A percentile compares a stretch with the other conserved stretches of the same genome.
phyloP scores from a whole-genome alignment of 108 stramenopile genomes.

The Nitzschia palea region DNA sequence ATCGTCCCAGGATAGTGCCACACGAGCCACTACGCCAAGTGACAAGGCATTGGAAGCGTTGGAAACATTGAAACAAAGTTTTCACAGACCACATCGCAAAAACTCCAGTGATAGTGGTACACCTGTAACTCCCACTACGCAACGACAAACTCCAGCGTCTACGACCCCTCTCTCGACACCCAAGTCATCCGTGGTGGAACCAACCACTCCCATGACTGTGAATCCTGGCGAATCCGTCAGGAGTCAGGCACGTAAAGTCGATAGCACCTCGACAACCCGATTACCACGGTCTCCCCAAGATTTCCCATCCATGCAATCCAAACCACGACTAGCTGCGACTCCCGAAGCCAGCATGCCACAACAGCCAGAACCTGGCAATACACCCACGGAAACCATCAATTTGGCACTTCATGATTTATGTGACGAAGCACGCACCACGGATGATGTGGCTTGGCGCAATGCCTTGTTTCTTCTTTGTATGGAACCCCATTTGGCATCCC shows the following conservation, averaged over 20 bases:
- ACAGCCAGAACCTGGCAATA: background rate
- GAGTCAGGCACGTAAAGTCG: background rate
- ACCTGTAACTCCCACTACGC: background rate
- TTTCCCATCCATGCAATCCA: background rate
- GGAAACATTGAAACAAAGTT: slow-evolving; percentile 13
- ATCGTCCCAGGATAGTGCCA: background rate
- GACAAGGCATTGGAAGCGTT: slow-evolving; percentile 6
- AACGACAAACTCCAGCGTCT: background rate
- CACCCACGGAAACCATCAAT: background rate
- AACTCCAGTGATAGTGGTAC: background rate
- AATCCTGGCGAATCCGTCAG: background rate
- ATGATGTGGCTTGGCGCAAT: slow-evolving; percentile 50
- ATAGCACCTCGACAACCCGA: background rate
- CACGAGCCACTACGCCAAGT: slow-evolving; percentile 1
- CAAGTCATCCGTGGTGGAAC: no score
- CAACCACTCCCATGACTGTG: background rate
- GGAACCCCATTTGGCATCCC: slow-evolving; percentile 36
- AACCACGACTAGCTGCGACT: background rate
- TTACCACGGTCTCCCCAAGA: background rate
- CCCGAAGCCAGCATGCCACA: background rate
- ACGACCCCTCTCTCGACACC: no score
- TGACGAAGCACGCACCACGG: slow-evolving; percentile 32
- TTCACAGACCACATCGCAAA: background rate
- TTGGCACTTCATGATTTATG: slow-evolving; percentile 48
- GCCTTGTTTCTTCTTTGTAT: slow-evolving; percentile 37